These are phyloP conservation scores for Aspergillus heteromorphus DNA, from an alignment of 495 filamentous ascomycete genomes.

Conservation along the genomic window DNA sequence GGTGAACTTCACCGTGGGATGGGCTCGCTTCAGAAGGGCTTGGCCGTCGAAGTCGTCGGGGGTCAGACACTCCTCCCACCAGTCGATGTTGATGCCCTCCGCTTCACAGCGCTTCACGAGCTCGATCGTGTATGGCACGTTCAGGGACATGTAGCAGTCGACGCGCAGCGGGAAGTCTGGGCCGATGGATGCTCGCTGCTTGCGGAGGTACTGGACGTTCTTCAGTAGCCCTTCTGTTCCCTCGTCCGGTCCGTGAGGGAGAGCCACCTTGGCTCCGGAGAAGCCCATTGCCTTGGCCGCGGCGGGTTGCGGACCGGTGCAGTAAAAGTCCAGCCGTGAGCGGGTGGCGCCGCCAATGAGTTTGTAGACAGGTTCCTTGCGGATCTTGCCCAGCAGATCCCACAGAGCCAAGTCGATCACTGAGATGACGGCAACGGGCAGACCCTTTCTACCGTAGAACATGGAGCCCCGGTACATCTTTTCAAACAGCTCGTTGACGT, in stretches of 20 bases:
- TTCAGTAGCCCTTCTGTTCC: conserved; percentile 74
- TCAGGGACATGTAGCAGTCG: conserved; percentile 94
- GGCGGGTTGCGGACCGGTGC: conserved; percentile 78
- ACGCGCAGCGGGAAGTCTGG: conserved; percentile 90
- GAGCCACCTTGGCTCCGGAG: conserved; percentile 79
- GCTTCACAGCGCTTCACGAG: conserved; percentile 75
- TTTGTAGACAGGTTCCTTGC: conserved; percentile 90
- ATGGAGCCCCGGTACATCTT: conserved; percentile 93
- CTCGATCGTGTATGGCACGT: conserved; percentile 86
- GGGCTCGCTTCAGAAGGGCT: conserved; percentile 78
- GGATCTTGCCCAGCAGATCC: conserved; percentile 85
- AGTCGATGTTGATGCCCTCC: conserved; percentile 79
- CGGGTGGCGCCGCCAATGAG: conserved; percentile 84
- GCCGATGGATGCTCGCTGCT: conserved; percentile 78
- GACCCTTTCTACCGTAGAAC: conserved; percentile 92
- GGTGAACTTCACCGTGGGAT: conserved; percentile 88
- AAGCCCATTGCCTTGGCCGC: conserved; percentile 79
- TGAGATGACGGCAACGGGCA: conserved; percentile 84
- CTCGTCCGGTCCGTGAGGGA: conserved; percentile 84
- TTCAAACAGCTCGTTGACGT: conserved; percentile 85
- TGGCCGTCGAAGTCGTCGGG: conserved; percentile 91
- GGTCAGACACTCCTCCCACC: conserved; percentile 91
- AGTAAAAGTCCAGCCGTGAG: conserved; percentile 82
- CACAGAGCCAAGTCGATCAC: conserved; percentile 89
- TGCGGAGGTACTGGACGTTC: conserved; percentile 80